These are phyloP conservation scores for Ramularia endophylla DNA, from an alignment of 2,329 filamentous ascomycete genomes.

Conservation along the genomic window DNA sequence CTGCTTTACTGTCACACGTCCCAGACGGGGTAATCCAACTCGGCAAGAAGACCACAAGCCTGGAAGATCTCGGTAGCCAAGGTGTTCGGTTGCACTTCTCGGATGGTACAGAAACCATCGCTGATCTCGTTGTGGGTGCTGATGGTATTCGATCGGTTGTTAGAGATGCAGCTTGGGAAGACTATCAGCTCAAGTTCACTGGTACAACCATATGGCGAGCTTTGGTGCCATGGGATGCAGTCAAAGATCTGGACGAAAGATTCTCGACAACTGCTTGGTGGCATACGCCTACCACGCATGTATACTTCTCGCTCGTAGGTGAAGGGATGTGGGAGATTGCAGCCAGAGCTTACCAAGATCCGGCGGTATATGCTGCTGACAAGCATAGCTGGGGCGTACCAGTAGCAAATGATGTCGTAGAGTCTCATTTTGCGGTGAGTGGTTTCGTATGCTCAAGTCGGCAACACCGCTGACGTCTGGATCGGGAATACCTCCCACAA, in stretches of 20 bases:
- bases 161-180: slow-evolving; percentile 37
- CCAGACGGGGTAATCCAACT: slow-evolving; percentile 40
- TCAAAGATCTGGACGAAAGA: slow-evolving; percentile 31
- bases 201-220: slow-evolving; percentile 46
- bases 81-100: slow-evolving; percentile 42
- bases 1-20: slow-evolving; percentile 44
- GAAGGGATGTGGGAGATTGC: too few relatives aligned
- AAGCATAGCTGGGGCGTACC: too few relatives aligned
- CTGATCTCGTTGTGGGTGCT: slow-evolving; percentile 37
- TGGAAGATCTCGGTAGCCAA: slow-evolving; percentile 34
- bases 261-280: too few relatives aligned
- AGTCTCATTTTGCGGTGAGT: too few relatives aligned
- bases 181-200: slow-evolving; percentile 43
- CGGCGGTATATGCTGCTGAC: too few relatives aligned
- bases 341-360: too few relatives aligned
- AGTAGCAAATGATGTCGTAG: too few relatives aligned
- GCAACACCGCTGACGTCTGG: slow-evolving; percentile 20
- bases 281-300: too few relatives aligned
- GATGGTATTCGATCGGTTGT: slow-evolving; percentile 50
- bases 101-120: slow-evolving; percentile 28
- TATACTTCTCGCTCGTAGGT: too few relatives aligned
- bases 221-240: slow-evolving; percentile 32
- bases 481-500: slow-evolving; percentile 37
- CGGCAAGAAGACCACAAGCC: slow-evolving; percentile 37
- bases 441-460: too few relatives aligned